These are phyloP conservation scores for Francoa sonchifolia DNA, from an alignment of 441 rosid species.

Conservation along the genomic window DNA sequence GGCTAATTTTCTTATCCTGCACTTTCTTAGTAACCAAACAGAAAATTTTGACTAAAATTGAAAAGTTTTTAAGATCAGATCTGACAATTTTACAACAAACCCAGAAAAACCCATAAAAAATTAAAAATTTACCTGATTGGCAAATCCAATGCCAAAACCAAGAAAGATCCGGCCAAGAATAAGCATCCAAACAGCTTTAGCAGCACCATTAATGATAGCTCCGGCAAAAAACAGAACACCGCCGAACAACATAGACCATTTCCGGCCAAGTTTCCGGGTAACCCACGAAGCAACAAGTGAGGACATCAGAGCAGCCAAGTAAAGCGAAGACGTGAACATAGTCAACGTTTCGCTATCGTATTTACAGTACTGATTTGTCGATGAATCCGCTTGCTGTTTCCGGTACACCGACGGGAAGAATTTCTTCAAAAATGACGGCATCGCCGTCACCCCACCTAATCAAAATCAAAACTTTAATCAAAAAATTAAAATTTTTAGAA, in stretches of 20 bases:
- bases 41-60: background rate
- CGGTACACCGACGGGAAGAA: conserved; percentile 59
- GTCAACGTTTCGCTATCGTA: conserved; percentile 58
- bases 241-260: conserved; percentile 53
- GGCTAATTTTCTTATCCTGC: background rate
- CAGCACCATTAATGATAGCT: conserved; percentile 68
- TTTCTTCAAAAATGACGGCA: conserved; percentile 52
- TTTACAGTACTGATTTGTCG: conserved; percentile 61
- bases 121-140: conserved; percentile 56
- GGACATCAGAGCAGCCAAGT: conserved; percentile 59
- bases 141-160: conserved; percentile 87
- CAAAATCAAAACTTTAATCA: background rate
- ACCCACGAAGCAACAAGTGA: conserved; percentile 49
- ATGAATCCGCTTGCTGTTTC: conserved; percentile 27
- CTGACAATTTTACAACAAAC: no score
- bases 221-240: conserved; percentile 62
- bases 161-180: conserved; percentile 74
- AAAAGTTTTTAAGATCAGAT: no score
- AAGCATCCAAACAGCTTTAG: conserved; percentile 63
- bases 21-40: conserved; percentile 16
- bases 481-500: background rate
- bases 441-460: conserved; percentile 83
- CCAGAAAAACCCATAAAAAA: background rate
- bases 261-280: conserved; percentile 51
- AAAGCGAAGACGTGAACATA: conserved; percentile 80